A percentile compares a stretch with the other conserved stretches of the same genome.
phyloP scores from a whole-genome alignment of 192 early-diverging fungal genomes.

The Coemansia sp. region DNA sequence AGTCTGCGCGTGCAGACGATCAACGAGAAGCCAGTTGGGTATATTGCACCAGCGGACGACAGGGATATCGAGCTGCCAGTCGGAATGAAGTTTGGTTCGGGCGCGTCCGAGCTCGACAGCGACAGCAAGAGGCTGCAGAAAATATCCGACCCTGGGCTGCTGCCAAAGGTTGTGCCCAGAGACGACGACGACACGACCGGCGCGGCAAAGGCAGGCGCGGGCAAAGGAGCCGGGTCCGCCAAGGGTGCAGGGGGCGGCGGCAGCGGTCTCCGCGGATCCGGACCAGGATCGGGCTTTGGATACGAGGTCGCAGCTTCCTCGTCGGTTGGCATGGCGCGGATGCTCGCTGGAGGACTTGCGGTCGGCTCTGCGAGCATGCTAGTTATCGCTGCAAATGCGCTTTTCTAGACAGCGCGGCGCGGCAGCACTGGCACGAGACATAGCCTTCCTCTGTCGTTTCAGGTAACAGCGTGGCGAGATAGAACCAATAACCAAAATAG shows the following conservation, averaged over 20 bases:
- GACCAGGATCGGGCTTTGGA: background rate
- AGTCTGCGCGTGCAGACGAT: constrained; percentile 26
- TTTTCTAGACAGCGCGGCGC: too few relatives aligned
- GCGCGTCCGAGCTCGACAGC: constrained; percentile 7
- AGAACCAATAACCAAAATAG: too few relatives aligned
- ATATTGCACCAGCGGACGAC: constrained; percentile 37
- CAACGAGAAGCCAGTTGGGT: constrained; percentile 37
- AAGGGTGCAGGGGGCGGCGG: background rate
- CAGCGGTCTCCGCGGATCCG: background rate
- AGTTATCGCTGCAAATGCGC: background rate
- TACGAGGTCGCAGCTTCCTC: background rate
- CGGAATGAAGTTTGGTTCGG: constrained; percentile 46
- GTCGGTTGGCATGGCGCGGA: background rate
- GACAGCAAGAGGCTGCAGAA: background rate
- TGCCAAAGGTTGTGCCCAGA: constrained; percentile 37
- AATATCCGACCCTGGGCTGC: constrained; percentile 18
- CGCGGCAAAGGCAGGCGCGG: background rate
- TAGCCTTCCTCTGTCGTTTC: too few relatives aligned
- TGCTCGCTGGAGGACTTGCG: background rate
- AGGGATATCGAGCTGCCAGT: constrained; percentile 40
- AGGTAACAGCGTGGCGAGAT: too few relatives aligned
- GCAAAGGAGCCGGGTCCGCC: background rate
- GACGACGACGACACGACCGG: constrained; percentile 2
- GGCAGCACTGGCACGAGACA: background rate
- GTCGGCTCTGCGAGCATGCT: too few relatives aligned